phyloP scores from a whole-genome alignment of 1,284 basidiomycete species.

The Singerocomus rubriflavus region DNA sequence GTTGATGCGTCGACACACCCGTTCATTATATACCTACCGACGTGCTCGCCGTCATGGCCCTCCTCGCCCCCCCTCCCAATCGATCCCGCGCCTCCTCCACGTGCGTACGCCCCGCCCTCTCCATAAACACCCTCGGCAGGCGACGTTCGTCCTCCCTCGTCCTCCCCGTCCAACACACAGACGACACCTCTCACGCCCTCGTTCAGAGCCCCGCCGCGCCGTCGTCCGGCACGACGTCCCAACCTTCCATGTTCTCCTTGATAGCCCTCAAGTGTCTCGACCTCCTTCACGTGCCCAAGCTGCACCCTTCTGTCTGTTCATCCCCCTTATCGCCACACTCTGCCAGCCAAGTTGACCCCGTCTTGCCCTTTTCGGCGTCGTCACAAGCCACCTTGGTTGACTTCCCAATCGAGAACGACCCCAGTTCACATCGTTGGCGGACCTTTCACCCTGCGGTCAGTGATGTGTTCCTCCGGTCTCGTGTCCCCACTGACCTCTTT shows the following conservation, averaged over 20 bases:
- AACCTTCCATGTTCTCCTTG: conserved; percentile 47
- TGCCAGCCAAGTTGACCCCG: conserved; percentile 46
- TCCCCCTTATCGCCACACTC: conserved; percentile 53
- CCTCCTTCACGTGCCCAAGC: conserved; percentile 45
- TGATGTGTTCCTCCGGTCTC: conserved; percentile 21
- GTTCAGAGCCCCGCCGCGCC: conserved; percentile 9
- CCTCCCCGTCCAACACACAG: conserved; percentile 24
- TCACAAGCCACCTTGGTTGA: conserved; percentile 52
- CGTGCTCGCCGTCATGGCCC: conserved; percentile 23
- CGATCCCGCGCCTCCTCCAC: conserved; percentile 62
- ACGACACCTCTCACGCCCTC: not conserved
- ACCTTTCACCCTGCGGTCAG: conserved; percentile 48
- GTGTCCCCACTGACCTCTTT: conserved; percentile 16
- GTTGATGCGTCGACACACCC: conserved; percentile 20
- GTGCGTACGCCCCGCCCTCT: conserved; percentile 52
- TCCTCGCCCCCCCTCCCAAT: conserved; percentile 33
- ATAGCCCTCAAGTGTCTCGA: conserved; percentile 51
- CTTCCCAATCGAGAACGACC: conserved; percentile 40
- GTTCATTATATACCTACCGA: conserved; percentile 6
- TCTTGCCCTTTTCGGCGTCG: conserved; percentile 68
- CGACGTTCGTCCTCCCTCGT: conserved; percentile 44
- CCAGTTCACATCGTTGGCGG: conserved; percentile 38
- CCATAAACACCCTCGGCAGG: conserved; percentile 53
- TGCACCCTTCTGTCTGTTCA: conserved; percentile 36
- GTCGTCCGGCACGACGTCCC: conserved; percentile 5